Conservation (phyloP, 2,329 filamentous ascomycete genomes). For the Exophiala viscosa region DNA sequence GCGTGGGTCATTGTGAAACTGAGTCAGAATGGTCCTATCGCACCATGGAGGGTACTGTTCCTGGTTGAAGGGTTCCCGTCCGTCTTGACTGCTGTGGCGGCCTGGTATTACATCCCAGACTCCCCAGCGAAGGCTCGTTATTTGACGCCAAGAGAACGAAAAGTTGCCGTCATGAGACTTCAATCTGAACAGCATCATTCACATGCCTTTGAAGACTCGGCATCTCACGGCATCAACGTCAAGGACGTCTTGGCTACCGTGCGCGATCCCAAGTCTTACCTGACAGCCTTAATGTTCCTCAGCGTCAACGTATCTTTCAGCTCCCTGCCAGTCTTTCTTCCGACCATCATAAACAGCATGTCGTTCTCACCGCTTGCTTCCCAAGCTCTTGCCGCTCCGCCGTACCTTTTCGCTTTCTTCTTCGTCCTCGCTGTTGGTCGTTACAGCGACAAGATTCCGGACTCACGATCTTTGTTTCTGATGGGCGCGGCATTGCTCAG, state of each 20-base stretch:
- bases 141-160: conserved; percentile 60
- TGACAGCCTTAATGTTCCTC: conserved; percentile 81
- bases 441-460: conserved; percentile 62
- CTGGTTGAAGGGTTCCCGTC: conserved; percentile 82
- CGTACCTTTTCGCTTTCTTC: conserved; percentile 72
- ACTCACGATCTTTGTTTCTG: conserved; percentile 61
- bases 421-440: conserved; percentile 63
- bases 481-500: conserved; percentile 67
- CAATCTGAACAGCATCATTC: conserved; percentile 16
- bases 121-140: conserved; percentile 64
- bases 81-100: conserved; percentile 67
- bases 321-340: conserved; percentile 82
- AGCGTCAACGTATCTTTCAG: conserved; percentile 83
- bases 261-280: conserved; percentile 65
- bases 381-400: conserved; percentile 76
- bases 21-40: conserved; percentile 63
- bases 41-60: conserved; percentile 82
- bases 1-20: conserved; percentile 72
- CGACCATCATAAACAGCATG: conserved; percentile 70
- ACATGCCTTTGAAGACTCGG: background rate
- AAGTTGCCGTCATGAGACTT: conserved; percentile 65
- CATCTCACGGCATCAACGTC: conserved; percentile 8
- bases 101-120: conserved; percentile 74
- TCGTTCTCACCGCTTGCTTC: conserved; percentile 59
- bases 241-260: conserved; percentile 25